Conservation (phyloP, 148 eudicot genomes). For the Rhododendron henanense region DNA sequence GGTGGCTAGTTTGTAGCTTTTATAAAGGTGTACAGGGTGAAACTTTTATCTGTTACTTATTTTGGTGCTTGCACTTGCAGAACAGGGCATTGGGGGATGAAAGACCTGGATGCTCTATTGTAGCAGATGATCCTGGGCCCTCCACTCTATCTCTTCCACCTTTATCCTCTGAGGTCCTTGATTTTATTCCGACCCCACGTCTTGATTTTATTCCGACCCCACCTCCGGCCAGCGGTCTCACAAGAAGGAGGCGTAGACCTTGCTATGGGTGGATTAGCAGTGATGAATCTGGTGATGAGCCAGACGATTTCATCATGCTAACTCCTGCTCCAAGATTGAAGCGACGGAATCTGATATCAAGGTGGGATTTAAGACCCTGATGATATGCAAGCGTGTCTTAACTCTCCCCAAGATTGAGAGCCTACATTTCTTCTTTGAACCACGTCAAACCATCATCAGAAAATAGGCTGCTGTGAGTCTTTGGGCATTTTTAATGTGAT, state of each 20-base stretch:
- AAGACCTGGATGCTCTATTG: neutral
- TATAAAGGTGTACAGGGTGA: neutral
- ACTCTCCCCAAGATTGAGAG: neutral
- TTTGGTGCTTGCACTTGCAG: neutral
- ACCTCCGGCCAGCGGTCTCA: neutral
- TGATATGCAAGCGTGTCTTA: neutral
- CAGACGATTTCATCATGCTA: constrained; percentile 10
- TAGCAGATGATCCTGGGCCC: constrained; percentile 11
- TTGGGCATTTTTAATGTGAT: neutral
- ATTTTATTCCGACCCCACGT: no score
- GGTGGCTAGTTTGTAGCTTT: neutral
- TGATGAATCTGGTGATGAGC: constrained; percentile 9
- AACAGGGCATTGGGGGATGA: neutral
- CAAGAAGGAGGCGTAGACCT: constrained; percentile 12
- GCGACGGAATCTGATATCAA: constrained; percentile 9
- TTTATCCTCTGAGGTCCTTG: neutral
- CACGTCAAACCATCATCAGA: neutral
- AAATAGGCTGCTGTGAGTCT: neutral
- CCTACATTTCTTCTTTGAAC: neutral
- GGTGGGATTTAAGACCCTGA: constrained; percentile 20
- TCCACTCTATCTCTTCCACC: neutral
- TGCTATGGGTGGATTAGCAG: constrained; percentile 28
- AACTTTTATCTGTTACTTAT: neutral
- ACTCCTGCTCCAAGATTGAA: constrained; percentile 5
- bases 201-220: neutral